A percentile compares a stretch with the other conserved stretches of the same genome.
Evolutionary conservation across 2,329 filamentous ascomycete genomes (phyloP).

Genomic region (Pseudogymnoascus sp.): DNA sequence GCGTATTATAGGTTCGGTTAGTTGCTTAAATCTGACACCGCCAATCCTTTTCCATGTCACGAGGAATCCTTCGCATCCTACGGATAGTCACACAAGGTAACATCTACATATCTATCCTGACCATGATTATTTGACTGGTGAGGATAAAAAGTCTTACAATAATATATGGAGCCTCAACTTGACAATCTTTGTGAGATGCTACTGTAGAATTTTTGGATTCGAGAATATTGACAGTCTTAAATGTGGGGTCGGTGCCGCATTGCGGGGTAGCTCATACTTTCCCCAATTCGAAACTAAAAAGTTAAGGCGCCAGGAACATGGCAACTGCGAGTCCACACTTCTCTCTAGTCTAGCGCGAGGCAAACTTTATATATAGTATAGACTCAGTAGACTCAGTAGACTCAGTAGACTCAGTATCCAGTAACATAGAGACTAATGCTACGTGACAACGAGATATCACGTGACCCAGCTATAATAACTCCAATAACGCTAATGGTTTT

Average conservation of each 20-base stretch:
- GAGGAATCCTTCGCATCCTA: background rate
- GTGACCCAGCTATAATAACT: no score
- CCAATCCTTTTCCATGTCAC: background rate
- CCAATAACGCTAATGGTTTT: no score
- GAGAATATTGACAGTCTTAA: background rate
- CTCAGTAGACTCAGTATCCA: no score
- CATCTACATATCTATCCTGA: background rate
- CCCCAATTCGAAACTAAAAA: background rate
- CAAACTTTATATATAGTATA: background rate
- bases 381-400: background rate
- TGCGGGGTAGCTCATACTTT: background rate
- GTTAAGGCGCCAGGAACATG: background rate
- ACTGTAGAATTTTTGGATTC: background rate
- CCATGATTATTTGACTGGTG: background rate
- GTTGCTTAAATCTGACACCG: background rate
- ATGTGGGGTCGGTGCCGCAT: background rate
- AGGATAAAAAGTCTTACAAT: background rate
- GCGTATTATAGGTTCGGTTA: background rate
- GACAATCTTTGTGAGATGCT: background rate
- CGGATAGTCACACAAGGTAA: background rate
- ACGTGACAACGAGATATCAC: no score
- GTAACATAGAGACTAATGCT: no score
- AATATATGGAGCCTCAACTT: background rate
- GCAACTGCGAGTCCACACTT: background rate
- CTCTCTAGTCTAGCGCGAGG: background rate